Evolutionary conservation across 2,329 filamentous ascomycete genomes (phyloP), one percentile per base, ranked within the genome.

Genomic region (Penicillium sp.): DNA sequence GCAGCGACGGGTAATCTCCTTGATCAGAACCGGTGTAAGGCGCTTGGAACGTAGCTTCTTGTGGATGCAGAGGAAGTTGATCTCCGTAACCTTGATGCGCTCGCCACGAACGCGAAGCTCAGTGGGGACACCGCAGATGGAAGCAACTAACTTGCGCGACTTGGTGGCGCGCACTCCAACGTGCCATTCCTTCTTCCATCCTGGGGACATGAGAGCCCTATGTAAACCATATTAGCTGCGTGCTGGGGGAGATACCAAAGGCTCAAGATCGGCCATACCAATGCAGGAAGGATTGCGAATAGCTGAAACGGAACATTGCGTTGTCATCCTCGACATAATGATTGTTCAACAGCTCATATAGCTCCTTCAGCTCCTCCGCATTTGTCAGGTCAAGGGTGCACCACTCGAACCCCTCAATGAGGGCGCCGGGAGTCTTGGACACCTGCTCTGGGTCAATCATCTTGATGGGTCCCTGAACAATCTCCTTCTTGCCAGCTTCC

Each of bases 321-420:
- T 95, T 91, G 62, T 90, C 87, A 68, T 99, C 93, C 74, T 99
- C 93, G 52, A 99, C 93, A 60, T 97, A 99, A 73, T 99, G 93
- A 47, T 89, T 87, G 58, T 88, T 89, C 50, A 99, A 78, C 59
- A 99, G 77, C 59, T 95, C 88, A 71, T 91, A 95, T 6, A 99
- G 84, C 74, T 99, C 93, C 63, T 89, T 83, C 55, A 96, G 79
- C 76, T 86, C 86, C 30, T 79, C 80, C 40, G 89, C 84, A 60
- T 90, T 81, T 18, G 81, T 84, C 60, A 99, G 75, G 68, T 99
- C 89, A 72, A 99, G 82, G 12, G 88, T 89, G 39, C 89, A 87
- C 93, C 93, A 99, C 69, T 96, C 90, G 66, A 96, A 99, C 7
- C 89, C 89, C 16, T 86, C 82, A 3, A 93, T 69, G 60, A 99